Evolutionary conservation across 2,329 filamentous ascomycete genomes (phyloP).

Genomic region (Diaporthe sp.): DNA sequence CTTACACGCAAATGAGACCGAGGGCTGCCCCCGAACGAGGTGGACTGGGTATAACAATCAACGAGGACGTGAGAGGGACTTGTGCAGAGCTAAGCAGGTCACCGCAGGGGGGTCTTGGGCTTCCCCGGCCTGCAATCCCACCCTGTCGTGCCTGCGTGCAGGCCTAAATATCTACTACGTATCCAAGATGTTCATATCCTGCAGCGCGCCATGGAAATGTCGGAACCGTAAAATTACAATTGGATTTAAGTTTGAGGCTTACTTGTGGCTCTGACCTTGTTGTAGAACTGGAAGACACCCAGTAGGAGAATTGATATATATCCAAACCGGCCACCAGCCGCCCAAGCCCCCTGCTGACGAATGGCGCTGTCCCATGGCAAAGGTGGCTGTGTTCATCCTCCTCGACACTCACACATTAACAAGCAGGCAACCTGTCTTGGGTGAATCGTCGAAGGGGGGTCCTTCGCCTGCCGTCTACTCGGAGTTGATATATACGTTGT

Average conservation of each 20-base stretch:
- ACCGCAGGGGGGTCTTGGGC: background rate
- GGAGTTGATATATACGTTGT: no score
- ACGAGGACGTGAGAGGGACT: background rate
- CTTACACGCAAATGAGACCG: background rate
- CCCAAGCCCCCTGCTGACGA: background rate
- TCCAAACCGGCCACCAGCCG: background rate
- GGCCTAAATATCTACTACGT: background rate
- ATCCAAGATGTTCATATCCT: background rate
- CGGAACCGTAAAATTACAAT: background rate
- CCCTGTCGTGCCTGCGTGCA: background rate
- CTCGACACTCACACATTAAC: background rate
- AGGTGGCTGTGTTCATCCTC: background rate
- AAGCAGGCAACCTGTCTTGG: background rate
- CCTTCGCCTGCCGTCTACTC: background rate
- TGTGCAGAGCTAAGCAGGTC: background rate
- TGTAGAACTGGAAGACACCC: background rate
- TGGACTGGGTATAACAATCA: background rate
- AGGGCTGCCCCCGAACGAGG: background rate
- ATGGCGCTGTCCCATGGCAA: background rate
- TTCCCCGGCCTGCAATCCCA: background rate
- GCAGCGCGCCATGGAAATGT: background rate
- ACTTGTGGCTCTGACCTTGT: background rate
- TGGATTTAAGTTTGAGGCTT: no score
- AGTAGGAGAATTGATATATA: background rate
- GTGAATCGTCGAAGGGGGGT: no score